Base-by-base conservation (phyloP, 306 rosid genomes). In the Fragaria nilgerrensis region DNA sequence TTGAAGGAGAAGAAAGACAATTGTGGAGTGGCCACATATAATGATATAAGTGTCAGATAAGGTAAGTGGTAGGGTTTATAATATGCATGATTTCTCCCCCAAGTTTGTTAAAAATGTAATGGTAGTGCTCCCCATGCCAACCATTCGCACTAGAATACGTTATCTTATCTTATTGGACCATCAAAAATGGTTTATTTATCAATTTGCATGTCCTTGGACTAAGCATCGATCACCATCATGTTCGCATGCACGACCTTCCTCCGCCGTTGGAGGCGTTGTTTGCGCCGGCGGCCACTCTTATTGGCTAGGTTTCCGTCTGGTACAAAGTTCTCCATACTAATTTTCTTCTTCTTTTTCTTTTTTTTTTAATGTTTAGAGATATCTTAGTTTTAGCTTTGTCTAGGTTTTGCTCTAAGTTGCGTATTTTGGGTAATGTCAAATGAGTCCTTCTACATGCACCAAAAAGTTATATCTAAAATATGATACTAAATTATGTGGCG, bases 111-210 rank as follows among this genome's bases (percentile, higher is more conserved):
- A 53, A 53, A 53, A 53, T 53, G 61, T 9, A 20, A 53, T 52
- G 49, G 78, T 79, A 55, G 17, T 74, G 85, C 72, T 78, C 39
- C 39, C 80, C 85, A 78, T 78, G 79, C 82, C 77, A 82, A 48
- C 80, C 84, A 80, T 62, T 70, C 1, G 73, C 32, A 23, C 32
- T 11, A 58, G 64, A 58, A 23, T 22, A 58, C 6, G 64, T 23
- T 11, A 23, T 58, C 64, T 58, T 58, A 62, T 64, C 67, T 72
- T 17, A 47, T 17, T 63, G 72, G 32, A 72, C 58, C 73, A 65
- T 36, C 68, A 22, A 22, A 4, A 56, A 56, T 56, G 23, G 61
- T 6, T 4, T 15, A 13, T 15, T 50, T 5, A 50, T 50, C 22
- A 50, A 50, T 50, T 50, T 50, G 56, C 22, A 50, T 50, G 22